These are phyloP conservation scores for Scedosporium apiospermum DNA, from an alignment of 2,329 filamentous ascomycete genomes.

Conservation along the genomic window DNA sequence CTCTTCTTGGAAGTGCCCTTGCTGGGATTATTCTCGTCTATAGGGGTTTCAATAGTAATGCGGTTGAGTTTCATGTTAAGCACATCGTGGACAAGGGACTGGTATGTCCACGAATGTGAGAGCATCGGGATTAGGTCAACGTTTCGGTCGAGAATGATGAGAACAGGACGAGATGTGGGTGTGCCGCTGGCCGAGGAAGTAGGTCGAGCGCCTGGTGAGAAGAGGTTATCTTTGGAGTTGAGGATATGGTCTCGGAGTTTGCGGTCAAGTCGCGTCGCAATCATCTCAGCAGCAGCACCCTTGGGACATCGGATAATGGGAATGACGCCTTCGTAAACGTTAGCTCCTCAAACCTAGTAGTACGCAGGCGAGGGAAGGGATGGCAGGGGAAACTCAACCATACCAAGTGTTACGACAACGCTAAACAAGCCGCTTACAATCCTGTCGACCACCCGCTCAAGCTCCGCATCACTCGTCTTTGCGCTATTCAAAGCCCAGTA, in stretches of 20 bases:
- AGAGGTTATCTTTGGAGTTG: constrained; percentile 96
- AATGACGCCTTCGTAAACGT: constrained; percentile 57
- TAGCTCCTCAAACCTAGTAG: constrained; percentile 11
- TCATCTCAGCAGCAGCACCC: constrained; percentile 85
- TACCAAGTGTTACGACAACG: constrained; percentile 96
- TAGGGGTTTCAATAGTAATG: constrained; percentile 79
- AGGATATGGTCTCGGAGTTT: constrained; percentile 94
- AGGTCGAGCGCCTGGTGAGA: constrained; percentile 56
- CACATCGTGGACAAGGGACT: constrained; percentile 67
- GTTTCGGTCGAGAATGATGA: constrained; percentile 90
- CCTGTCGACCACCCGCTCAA: constrained; percentile 78
- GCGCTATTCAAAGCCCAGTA: constrained; percentile 97
- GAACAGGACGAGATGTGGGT: constrained; percentile 69
- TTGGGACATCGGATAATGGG: constrained; percentile 94
- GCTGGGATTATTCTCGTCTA: constrained; percentile 65
- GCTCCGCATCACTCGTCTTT: constrained; percentile 78
- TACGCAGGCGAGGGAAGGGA: neutral
- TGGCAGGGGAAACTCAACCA: constrained; percentile 11
- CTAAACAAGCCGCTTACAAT: constrained; percentile 97
- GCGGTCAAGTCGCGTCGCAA: constrained; percentile 85
- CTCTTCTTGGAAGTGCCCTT: constrained; percentile 75
- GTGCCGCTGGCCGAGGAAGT: constrained; percentile 47
- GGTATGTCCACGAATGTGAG: constrained; percentile 80
- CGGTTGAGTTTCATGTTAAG: constrained; percentile 64
- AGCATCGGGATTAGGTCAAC: constrained; percentile 96